These are phyloP conservation scores for Pyrrhoderma lamaoense DNA, from an alignment of 1,284 basidiomycete genomes.

Conservation along the genomic window DNA sequence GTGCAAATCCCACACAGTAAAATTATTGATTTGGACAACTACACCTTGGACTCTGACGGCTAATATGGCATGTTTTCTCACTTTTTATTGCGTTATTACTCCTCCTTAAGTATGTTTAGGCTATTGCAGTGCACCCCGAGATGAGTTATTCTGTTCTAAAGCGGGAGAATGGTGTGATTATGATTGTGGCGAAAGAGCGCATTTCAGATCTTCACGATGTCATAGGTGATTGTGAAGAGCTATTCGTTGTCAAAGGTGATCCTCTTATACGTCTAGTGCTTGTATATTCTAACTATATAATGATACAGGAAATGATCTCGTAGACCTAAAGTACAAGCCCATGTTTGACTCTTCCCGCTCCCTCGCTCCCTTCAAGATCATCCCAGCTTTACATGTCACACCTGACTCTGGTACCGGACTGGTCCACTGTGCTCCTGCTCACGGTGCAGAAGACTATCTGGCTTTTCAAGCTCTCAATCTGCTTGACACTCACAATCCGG, in stretches of 20 bases:
- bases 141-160: conserved; percentile 66
- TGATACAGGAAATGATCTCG: conserved; percentile 51
- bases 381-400: conserved; percentile 70
- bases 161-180: conserved; percentile 27
- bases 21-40: conserved; percentile 93
- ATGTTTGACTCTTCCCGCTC: conserved; percentile 43
- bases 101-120: conserved; percentile 45
- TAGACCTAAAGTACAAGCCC: conserved; percentile 60
- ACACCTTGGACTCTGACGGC: conserved; percentile 97
- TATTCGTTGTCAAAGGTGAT: conserved; percentile 47
- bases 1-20: conserved; percentile 28
- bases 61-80: conserved; percentile 69
- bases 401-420: conserved; percentile 89
- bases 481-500: conserved; percentile 34
- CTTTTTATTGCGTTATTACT: conserved; percentile 3
- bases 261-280: background rate
- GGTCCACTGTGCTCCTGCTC: conserved; percentile 94
- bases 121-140: conserved; percentile 75
- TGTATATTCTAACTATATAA: background rate
- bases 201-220: conserved; percentile 37
- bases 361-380: conserved; percentile 32
- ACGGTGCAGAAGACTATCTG: conserved; percentile 90
- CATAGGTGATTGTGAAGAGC: conserved; percentile 43
- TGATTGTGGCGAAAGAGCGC: conserved; percentile 72
- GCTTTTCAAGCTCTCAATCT: conserved; percentile 49